Base-by-base conservation (phyloP, 192 early-diverging fungal genomes). In the Mortierella antarctica region DNA sequence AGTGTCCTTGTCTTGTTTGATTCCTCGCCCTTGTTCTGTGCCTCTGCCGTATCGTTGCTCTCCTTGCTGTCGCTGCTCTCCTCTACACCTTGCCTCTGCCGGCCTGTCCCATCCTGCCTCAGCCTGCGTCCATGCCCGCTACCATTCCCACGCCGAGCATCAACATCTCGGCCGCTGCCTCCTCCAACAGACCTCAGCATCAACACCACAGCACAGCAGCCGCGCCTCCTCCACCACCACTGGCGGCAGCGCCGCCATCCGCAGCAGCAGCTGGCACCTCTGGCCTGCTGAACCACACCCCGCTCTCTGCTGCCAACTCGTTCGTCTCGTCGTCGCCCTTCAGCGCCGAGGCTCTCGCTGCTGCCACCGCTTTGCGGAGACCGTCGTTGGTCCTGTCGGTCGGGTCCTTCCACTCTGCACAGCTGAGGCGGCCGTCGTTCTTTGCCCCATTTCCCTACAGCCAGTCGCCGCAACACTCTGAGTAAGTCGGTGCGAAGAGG, bases 341-440 rank as follows among this genome's bases (percentile, higher is more conserved):
- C 60, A 72, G 21, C 50, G 41, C 77, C 58, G 70, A 65, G 46
- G 59, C 77, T 13, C 65, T 80, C 7, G 69, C 77, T 10, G 70
- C 69, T 20, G 77, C 77, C 4, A 65, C 77, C 31, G 69, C 77
- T 18, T 47, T 80, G 31, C 58, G 77, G 18, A 15, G 77, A 51
- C 77, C 69, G 5, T 80, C 77, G 2, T 60, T 80, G 4, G 77
- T 80, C 12, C 64, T 79, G 39, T 71, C 77, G 10, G 59, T 63
- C 42, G 77, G 77, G 50, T 80, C 77, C 53, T 80, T 80, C 44
- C 77, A 80, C 18, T 80, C 77, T 23, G 77, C 77, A 23, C 77
- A 80, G 49, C 77, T 80, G 17, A 56, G 77, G 42, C 48, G 77
- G 21, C 65, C 70, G 1, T 80, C 77, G 13, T 80, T 80, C 70